These are phyloP conservation scores for Stagonosporopsis tanaceti DNA, from an alignment of 2,329 filamentous ascomycete genomes.

Conservation along the genomic window DNA sequence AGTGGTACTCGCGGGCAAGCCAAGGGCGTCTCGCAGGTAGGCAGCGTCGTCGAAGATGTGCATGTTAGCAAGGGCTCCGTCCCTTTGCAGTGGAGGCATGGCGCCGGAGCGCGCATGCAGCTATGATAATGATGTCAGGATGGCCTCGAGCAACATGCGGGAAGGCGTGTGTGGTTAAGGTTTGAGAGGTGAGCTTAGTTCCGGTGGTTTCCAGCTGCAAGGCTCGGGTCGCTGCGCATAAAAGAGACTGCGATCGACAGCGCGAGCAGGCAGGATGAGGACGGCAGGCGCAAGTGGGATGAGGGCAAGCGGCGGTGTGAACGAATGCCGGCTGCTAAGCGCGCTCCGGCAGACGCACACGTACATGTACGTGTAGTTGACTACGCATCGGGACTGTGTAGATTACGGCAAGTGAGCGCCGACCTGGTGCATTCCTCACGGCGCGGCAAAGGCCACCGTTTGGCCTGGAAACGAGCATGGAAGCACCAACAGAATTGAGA, in stretches of 20 bases:
- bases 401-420: conserved; percentile 11
- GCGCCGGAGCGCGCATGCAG: conserved; percentile 45
- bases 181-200: conserved; percentile 10
- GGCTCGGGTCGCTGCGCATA: conserved; percentile 9
- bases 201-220: conserved; percentile 7
- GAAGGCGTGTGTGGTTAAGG: conserved; percentile 24
- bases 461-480: conserved; percentile 10
- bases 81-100: conserved; percentile 40
- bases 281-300: conserved; percentile 20
- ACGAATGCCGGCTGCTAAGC: conserved; percentile 18
- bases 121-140: conserved; percentile 36
- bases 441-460: conserved; percentile 6
- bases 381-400: conserved; percentile 9
- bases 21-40: conserved; percentile 43
- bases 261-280: conserved; percentile 11
- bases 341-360: conserved; percentile 21
- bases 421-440: conserved; percentile 13
- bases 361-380: conserved; percentile 21
- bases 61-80: conserved; percentile 36
- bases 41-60: conserved; percentile 47
- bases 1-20: conserved; percentile 32
- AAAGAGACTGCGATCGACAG: conserved; percentile 16
- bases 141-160: conserved; percentile 27
- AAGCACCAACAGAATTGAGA: conserved; percentile 13
- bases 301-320: conserved; percentile 21